A percentile compares a stretch with the other conserved stretches of the same genome.
phyloP scores from a whole-genome alignment of 2,329 filamentous ascomycete genomes.

The Cyclaneusma minus region DNA sequence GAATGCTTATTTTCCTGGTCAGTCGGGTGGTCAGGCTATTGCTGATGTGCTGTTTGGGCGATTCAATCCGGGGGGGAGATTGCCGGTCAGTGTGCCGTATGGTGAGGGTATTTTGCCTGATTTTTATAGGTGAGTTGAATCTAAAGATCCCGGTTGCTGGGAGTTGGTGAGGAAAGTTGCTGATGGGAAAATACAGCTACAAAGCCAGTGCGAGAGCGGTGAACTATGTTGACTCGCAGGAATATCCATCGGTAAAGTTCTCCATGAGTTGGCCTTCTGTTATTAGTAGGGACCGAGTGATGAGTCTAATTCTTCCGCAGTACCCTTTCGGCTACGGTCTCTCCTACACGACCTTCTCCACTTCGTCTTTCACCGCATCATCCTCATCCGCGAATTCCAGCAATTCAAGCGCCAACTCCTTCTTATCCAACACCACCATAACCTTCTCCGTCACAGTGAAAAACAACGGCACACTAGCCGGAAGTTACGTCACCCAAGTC shows the following conservation, averaged over 20 bases:
- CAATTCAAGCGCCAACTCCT: too few relatives aligned
- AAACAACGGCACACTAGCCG: conserved; percentile 19
- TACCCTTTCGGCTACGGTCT: conserved; percentile 22
- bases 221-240: conserved; percentile 18
- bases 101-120: conserved; percentile 21
- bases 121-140: conserved; percentile 19
- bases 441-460: conserved; percentile 19
- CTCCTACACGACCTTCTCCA: conserved; percentile 19
- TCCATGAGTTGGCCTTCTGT: too few relatives aligned
- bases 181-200: background rate
- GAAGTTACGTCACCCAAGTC: conserved; percentile 25
- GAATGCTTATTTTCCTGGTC: conserved; percentile 17
- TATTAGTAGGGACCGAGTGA: too few relatives aligned
- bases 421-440: conserved; percentile 15
- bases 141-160: background rate
- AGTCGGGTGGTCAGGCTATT: conserved; percentile 7
- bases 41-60: conserved; percentile 19
- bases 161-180: background rate
- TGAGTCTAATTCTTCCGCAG: background rate
- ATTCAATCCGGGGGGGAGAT: conserved; percentile 18
- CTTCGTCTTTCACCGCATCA: conserved; percentile 14
- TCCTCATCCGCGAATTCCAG: conserved; percentile 1
- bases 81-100: conserved; percentile 20
- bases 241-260: conserved; percentile 12
- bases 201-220: conserved; percentile 5